Base-by-base conservation (phyloP, 257 asterid genomes). In the Linderniella brevidens region DNA sequence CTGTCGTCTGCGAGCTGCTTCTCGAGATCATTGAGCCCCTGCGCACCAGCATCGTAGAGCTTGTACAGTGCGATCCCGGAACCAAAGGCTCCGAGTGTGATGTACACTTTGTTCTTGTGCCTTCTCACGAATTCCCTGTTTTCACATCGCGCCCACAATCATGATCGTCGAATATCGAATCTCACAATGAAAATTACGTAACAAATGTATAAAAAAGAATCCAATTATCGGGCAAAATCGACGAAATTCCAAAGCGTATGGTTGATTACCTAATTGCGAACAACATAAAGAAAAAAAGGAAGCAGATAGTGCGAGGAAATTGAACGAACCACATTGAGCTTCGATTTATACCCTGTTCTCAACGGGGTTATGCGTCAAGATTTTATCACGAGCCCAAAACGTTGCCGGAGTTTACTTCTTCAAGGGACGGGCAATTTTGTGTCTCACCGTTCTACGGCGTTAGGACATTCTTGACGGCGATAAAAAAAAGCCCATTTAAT, bases 51-150 rank as follows among this genome's bases (percentile, higher is more conserved):
- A 54, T 77, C 94, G 54, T 85, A 78, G 40, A 85, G 75, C 67
- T 73, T 85, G 79, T 77, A 85, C 49, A 85, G 68, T 46, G 77
- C 58, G 63, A 71, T 81, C 16, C 96, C 96, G 64, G 93, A 64
- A 61, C 96, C 92, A 17, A 68, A 29, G 54, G 72, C 77, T 71
- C 99, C 99, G 59, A 90, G 72, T 64, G 96, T 68, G 61, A 66
- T 74, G 72, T 77, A 90, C 66, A 75, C 75, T 65, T 81, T 90
- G 69, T 86, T 76, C 71, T 73, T 85, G 56, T 90, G 83, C 71
- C 79, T 81, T 68, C 82, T 79, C 96, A 94, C 85, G 59, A 85
- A 72, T 11, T 82, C 77, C 99, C 99, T 85, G 54, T 17, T 17
- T 55, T 25, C 32, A 53, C 40, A 13, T 37, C 48, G 38, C 41